Conservation (phyloP, 768 basidiomycete genomes). For the Podaxis sp. region DNA sequence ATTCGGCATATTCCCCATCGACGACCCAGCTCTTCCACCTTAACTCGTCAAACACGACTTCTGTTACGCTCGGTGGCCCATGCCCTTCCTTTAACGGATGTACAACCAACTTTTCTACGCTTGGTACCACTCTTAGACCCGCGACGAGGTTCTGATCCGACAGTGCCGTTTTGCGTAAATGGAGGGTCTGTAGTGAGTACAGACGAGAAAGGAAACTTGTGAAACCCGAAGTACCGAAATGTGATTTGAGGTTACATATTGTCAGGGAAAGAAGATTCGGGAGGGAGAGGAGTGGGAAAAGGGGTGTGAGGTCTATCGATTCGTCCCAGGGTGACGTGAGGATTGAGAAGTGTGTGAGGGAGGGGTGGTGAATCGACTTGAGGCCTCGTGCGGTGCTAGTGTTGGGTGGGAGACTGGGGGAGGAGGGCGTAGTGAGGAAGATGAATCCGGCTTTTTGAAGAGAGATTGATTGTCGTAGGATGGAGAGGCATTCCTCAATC, state of each 20-base stretch:
- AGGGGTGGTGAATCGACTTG: constrained; percentile 26
- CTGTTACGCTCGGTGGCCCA: constrained; percentile 29
- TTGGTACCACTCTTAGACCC: constrained; percentile 30
- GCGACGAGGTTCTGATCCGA: constrained; percentile 32
- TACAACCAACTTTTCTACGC: constrained; percentile 32
- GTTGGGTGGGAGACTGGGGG: neutral
- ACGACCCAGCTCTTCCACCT: constrained; percentile 27
- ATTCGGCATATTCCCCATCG: constrained; percentile 12
- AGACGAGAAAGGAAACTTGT: constrained; percentile 32
- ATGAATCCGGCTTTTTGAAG: constrained; percentile 28
- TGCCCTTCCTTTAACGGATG: constrained; percentile 21
- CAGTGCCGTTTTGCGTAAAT: constrained; percentile 36
- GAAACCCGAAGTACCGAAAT: constrained; percentile 29
- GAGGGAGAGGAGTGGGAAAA: constrained; percentile 33
- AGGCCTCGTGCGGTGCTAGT: constrained; percentile 1
- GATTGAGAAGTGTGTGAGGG: constrained; percentile 33
- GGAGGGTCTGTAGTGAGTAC: constrained; percentile 31
- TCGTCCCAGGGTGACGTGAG: constrained; percentile 36
- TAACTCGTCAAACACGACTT: constrained; percentile 32
- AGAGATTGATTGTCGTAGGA: constrained; percentile 25
- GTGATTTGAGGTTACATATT: constrained; percentile 37
- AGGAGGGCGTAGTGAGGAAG: constrained; percentile 19
- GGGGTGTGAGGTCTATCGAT: constrained; percentile 29
- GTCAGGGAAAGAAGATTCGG: constrained; percentile 35
- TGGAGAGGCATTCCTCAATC: constrained; percentile 29